phyloP scores from a whole-genome alignment of 163 green algal genomes.

The Coccomyxa subellipsoidea region DNA sequence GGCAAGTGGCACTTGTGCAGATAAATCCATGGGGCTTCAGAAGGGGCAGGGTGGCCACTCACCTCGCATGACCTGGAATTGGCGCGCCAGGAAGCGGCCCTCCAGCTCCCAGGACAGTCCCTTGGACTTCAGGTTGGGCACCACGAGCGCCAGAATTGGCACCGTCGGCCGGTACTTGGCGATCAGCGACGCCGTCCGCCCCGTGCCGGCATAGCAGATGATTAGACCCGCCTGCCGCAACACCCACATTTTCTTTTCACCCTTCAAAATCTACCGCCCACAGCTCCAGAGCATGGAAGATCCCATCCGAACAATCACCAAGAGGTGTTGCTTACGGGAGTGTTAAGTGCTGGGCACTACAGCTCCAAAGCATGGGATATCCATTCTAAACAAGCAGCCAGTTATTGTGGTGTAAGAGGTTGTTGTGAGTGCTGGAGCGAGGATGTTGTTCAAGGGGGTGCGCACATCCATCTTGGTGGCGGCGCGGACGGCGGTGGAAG shows the following conservation, averaged over 20 bases:
- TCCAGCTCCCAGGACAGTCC: conserved; percentile 54
- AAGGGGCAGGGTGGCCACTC: too few relatives aligned
- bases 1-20: too few relatives aligned
- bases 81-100: conserved; percentile 63
- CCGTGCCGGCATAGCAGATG: conserved; percentile 78
- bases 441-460: neutral
- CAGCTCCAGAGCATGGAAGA: too few relatives aligned
- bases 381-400: too few relatives aligned
- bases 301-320: too few relatives aligned
- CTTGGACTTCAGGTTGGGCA: conserved; percentile 61
- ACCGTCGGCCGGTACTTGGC: conserved; percentile 89
- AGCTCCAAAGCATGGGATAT: neutral
- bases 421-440: neutral
- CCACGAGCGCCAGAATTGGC: conserved; percentile 80
- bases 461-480: conserved; percentile 55
- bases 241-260: neutral
- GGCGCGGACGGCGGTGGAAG: conserved; percentile 73
- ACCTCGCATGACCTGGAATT: conserved; percentile 53
- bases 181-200: conserved; percentile 72
- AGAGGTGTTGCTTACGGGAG: neutral
- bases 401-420: too few relatives aligned
- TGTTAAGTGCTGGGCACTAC: neutral
- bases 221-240: conserved; percentile 63
- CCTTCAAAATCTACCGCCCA: too few relatives aligned
- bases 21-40: too few relatives aligned